Evolutionary conservation across 202 grass and related monocot species (phyloP).

Genomic region (Zoysia matrella): DNA sequence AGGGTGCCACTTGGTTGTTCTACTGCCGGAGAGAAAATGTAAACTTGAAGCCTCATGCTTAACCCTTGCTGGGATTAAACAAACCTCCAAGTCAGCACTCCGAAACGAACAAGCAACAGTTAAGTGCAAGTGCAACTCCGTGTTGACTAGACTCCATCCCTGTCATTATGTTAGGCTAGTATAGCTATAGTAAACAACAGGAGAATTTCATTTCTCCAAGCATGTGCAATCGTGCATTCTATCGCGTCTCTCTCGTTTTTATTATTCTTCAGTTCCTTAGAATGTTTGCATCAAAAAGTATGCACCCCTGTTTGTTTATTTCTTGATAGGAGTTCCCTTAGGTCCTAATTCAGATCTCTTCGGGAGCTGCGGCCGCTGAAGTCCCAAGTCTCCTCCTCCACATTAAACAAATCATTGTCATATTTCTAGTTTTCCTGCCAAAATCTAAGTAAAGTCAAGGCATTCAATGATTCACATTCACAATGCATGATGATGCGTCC

Average conservation of each 20-base stretch:
- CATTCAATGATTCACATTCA: neutral
- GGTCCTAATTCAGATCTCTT: conserved; percentile 53
- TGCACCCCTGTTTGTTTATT: conserved; percentile 45
- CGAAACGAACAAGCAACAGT: conserved; percentile 31
- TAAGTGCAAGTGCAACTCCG: conserved; percentile 43
- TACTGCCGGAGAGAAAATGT: conserved; percentile 7
- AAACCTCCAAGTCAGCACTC: conserved; percentile 27
- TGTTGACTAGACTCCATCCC: conserved; percentile 36
- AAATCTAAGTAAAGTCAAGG: conserved; percentile 29
- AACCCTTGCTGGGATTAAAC: conserved; percentile 35
- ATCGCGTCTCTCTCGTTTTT: neutral
- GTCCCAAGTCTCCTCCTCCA: conserved; percentile 43
- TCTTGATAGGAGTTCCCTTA: conserved; percentile 23
- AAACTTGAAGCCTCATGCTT: conserved; percentile 35
- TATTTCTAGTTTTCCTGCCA: conserved; percentile 55
- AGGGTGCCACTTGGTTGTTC: conserved; percentile 16
- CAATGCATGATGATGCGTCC: conserved; percentile 34
- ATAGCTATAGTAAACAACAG: conserved; percentile 34
- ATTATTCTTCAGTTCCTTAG: conserved; percentile 44
- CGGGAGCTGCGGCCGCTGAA: conserved; percentile 41
- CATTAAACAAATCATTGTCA: conserved; percentile 53
- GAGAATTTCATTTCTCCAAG: conserved; percentile 33
- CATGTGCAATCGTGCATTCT: conserved; percentile 13
- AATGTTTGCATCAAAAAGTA: conserved; percentile 79
- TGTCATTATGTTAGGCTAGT: conserved; percentile 40